Evolutionary conservation across 306 rosid genomes (phyloP).

Genomic region (Inga leiocalycina): DNA sequence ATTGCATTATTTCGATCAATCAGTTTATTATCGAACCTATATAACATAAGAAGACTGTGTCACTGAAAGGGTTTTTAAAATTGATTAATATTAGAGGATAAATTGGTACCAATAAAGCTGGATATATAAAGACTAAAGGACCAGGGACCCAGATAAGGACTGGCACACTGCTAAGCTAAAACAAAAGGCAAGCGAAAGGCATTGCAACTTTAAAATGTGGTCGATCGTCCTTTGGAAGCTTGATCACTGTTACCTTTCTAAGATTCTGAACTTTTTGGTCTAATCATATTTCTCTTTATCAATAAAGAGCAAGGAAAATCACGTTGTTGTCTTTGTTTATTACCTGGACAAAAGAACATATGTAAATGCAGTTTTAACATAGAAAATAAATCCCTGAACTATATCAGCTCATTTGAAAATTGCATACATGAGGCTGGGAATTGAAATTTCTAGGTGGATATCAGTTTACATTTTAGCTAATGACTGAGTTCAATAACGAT

Average conservation of each 20-base stretch:
- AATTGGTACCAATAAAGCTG: neutral
- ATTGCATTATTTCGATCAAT: neutral
- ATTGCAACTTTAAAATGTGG: constrained; percentile 6
- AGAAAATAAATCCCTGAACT: constrained; percentile 9
- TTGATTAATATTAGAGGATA: constrained; percentile 3
- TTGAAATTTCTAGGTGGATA: constrained; percentile 21
- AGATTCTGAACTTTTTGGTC: constrained; percentile 27
- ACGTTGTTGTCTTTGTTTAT: neutral
- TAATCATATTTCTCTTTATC: constrained; percentile 6
- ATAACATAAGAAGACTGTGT: neutral
- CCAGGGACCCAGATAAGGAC: neutral
- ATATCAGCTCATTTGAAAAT: constrained; percentile 2
- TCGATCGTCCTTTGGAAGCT: constrained; percentile 5
- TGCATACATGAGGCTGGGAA: constrained; percentile 13
- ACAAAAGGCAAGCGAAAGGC: constrained; percentile 4
- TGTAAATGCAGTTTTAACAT: constrained; percentile 5
- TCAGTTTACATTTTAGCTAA: constrained; percentile 23
- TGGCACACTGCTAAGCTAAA: neutral
- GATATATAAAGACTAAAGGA: constrained; percentile 6
- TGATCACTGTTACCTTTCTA: neutral
- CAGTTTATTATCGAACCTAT: neutral
- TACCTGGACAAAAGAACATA: constrained; percentile 12
- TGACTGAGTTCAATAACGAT: constrained; percentile 15
- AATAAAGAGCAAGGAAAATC: neutral
- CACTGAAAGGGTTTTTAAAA: constrained; percentile 19